A percentile compares a stretch with the other conserved stretches of the same genome.
phyloP scores from a whole-genome alignment of 371 early-diverging fungal genomes.

The Funneliformis caledonium region DNA sequence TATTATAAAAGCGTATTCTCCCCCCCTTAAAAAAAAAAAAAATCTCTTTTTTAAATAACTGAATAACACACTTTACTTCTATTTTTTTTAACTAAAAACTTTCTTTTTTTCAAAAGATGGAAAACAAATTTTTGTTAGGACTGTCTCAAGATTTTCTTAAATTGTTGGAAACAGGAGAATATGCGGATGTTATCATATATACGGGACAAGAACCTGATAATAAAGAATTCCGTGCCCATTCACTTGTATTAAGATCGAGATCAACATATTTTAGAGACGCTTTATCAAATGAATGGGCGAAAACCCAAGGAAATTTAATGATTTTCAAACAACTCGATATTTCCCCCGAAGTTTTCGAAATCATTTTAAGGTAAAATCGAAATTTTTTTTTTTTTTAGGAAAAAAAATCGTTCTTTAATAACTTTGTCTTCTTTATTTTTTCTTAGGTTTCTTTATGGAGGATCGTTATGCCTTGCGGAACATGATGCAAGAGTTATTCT shows the following conservation, averaged over 20 bases:
- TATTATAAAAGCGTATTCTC: no score
- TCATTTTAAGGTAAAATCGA: neutral
- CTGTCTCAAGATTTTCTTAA: neutral
- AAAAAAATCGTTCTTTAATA: no score
- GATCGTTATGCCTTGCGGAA: neutral
- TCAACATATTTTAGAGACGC: constrained; percentile 21
- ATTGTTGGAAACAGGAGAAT: constrained; percentile 7
- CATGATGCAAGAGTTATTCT: constrained; percentile 16
- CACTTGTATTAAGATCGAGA: constrained; percentile 17
- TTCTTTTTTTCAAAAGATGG: neutral
- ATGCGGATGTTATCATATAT: constrained; percentile 2
- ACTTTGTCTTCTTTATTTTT: neutral
- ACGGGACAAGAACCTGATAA: neutral
- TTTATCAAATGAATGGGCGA: constrained; percentile 27
- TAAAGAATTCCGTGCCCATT: constrained; percentile 16
- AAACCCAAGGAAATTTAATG: neutral
- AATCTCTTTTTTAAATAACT: no score
- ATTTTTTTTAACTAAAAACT: no score
- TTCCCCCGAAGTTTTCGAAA: constrained; percentile 24
- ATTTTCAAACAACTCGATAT: constrained; percentile 23
- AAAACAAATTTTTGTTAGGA: neutral
- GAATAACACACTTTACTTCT: no score
- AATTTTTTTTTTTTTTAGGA: no score
- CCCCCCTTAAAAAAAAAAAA: no score
- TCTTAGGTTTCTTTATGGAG: neutral